Evolutionary conservation across 2,329 filamentous ascomycete species (phyloP), one percentile per base, ranked within the genome.

Genomic region (Aciculosporium take): DNA sequence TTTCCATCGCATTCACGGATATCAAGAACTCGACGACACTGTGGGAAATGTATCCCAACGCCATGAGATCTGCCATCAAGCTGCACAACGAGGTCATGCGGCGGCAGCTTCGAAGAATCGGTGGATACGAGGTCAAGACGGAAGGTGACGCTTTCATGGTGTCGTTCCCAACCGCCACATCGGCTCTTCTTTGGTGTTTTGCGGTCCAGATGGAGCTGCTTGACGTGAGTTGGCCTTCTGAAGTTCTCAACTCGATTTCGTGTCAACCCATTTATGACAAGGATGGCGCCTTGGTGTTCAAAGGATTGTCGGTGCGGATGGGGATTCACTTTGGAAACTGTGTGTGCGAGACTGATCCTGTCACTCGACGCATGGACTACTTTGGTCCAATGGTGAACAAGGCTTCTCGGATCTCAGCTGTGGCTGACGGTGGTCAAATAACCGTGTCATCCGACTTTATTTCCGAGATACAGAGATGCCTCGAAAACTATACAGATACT

Each of bases 111-210:
- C 80, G 91, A 39, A 81, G 88, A 48, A 93, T 95, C 52, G 91
- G 91, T 55, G 91, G 91, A 1, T 98, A 95, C 56, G 91, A 98
- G 64, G 91, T 98, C 61, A 98, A 98, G 71, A 98, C 91, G 15
- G 91, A 98, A 84, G 91, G 91, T 51, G 91, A 98, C 63, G 91
- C 91, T 7, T 98, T 98, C 56, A 96, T 98, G 88, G 91, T 98
- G 25, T 94, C 89, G 8, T 98, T 98, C 62, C 85, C 88, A 2
- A 96, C 91, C 0, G 87, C 91, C 2, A 96, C 91, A 1, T 91
- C 88, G 7, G 91, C 91, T 5, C 66, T 98, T 37, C 71, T 98
- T 7, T 98, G 91, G 91, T 93, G 83, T 52, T 98, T 98, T 63
- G 85, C 87, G 18, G 88, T 95, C 23, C 91, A 98, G 60, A 81